These are phyloP conservation scores for Solanum tarijense DNA, from an alignment of 257 asterid species.

Conservation along the genomic window DNA sequence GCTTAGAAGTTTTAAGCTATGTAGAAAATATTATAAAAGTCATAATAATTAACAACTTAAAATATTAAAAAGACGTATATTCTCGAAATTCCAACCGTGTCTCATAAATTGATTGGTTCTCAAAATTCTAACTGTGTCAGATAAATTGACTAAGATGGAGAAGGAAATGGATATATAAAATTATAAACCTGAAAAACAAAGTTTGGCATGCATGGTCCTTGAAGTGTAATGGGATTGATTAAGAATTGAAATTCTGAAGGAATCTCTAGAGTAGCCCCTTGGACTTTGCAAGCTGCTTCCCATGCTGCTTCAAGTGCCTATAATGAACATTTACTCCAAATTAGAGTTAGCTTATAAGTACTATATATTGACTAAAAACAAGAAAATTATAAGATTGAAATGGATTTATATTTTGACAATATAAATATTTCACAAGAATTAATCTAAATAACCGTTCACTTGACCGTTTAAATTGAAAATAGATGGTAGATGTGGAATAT, in stretches of 20 bases:
- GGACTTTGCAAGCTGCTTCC: conserved; percentile 52
- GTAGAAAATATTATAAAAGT: background rate
- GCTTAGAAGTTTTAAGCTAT: background rate
- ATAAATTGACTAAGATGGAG: background rate
- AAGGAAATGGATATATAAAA: background rate
- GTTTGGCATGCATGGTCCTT: conserved; percentile 72
- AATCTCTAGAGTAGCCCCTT: conserved; percentile 39
- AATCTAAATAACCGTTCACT: background rate
- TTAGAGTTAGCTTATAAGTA: background rate
- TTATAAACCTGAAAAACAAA: conserved; percentile 48
- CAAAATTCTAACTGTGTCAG: background rate
- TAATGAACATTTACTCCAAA: background rate
- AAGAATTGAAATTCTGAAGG: conserved; percentile 44
- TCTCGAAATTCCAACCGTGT: too few species aligned
- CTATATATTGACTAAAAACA: background rate
- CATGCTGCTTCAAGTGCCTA: conserved; percentile 71
- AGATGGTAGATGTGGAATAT: background rate
- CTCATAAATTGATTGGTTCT: background rate
- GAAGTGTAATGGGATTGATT: conserved; percentile 57
- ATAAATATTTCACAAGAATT: background rate
- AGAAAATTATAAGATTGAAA: background rate
- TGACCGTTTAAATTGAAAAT: background rate
- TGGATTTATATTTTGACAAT: background rate
- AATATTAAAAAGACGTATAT: background rate
- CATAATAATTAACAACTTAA: background rate